Evolutionary conservation across 305 asterid species (phyloP).

Genomic region (Rubia tinctorum): DNA sequence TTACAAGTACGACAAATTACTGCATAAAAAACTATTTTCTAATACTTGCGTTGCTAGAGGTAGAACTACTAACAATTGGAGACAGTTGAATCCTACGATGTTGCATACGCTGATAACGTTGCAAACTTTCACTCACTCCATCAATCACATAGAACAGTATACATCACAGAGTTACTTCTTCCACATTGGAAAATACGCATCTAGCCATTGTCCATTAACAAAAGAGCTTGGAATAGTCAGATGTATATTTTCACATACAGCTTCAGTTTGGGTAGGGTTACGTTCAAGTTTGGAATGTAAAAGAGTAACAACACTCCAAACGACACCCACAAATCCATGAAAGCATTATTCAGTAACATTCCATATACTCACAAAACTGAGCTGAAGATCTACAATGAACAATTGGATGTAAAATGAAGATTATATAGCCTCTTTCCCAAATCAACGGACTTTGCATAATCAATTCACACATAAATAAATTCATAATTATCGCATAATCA

Average conservation of each 20-base stretch:
- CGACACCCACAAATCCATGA: conserved; percentile 49
- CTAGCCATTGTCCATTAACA: not conserved
- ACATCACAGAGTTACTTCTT: not conserved
- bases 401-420: no score
- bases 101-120: not conserved
- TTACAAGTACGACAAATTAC: no score
- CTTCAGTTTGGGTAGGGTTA: conserved; percentile 51
- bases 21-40: no score
- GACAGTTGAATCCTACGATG: not conserved
- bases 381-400: not conserved
- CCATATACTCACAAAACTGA: not conserved
- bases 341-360: conserved; percentile 6
- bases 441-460: no score
- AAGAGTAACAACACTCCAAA: conserved; percentile 72
- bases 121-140: not conserved
- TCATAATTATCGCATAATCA: no score
- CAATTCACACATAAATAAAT: no score
- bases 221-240: no score
- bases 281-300: conserved; percentile 71
- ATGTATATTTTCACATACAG: conserved; percentile 27
- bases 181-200: not conserved
- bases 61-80: no score
- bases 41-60: no score
- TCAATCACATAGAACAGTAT: no score
- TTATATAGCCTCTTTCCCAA: no score